These are phyloP conservation scores for Podaxis sp. DNA, from an alignment of 768 basidiomycete species.

Conservation along the genomic window DNA sequence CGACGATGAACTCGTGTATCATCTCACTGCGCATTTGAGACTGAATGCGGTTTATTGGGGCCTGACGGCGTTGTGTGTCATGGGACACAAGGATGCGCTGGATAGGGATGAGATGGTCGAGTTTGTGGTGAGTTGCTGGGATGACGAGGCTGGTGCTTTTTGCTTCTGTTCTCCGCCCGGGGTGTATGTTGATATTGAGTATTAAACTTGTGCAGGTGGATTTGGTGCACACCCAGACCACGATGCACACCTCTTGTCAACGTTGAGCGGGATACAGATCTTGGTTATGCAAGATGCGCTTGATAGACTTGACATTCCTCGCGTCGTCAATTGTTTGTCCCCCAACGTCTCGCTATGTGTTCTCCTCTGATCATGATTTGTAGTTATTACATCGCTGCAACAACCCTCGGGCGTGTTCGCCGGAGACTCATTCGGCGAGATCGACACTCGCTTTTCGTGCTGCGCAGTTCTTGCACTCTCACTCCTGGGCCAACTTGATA, in stretches of 20 bases:
- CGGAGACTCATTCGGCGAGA: conserved; percentile 90
- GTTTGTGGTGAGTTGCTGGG: conserved; percentile 95
- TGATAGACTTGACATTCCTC: conserved; percentile 65
- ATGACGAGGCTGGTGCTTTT: conserved; percentile 73
- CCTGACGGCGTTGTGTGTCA: conserved; percentile 79
- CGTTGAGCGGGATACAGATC: conserved; percentile 91
- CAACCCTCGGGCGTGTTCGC: conserved; percentile 86
- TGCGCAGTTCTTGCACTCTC: conserved; percentile 84
- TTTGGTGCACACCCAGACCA: conserved; percentile 94
- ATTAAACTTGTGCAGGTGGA: conserved; percentile 52
- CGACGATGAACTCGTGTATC: conserved; percentile 84
- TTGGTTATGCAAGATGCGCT: conserved; percentile 82
- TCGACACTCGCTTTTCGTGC: conserved; percentile 88
- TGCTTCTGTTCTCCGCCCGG: not conserved
- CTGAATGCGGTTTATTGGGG: conserved; percentile 99
- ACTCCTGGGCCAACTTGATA: conserved; percentile 72
- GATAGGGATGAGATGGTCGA: conserved; percentile 80
- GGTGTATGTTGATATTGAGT: not conserved
- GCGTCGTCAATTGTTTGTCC: conserved; percentile 71
- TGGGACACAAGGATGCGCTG: conserved; percentile 78
- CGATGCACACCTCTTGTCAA: conserved; percentile 86
- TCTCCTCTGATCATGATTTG: not conserved
- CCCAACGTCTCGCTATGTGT: not conserved
- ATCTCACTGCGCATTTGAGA: conserved; percentile 89
- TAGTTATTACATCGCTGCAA: conserved; percentile 85